phyloP scores from a whole-genome alignment of 2,329 filamentous ascomycete species.

The Neofusicoccum ribis region DNA sequence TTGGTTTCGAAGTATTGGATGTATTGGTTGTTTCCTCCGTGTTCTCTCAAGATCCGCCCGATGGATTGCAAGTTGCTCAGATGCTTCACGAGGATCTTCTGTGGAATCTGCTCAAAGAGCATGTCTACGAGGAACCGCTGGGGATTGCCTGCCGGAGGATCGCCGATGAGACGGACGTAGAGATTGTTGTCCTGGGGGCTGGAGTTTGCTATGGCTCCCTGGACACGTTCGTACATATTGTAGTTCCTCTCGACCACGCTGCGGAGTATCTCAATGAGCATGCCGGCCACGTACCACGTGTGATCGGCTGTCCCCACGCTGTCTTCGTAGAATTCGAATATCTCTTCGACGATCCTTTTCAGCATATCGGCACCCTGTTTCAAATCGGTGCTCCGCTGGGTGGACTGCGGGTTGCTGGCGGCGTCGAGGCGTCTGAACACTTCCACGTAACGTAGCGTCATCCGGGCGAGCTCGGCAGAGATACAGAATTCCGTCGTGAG shows the following conservation, averaged over 20 bases:
- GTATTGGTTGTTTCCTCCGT: neutral
- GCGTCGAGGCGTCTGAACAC: constrained; percentile 33
- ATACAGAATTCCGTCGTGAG: constrained; percentile 34
- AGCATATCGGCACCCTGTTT: constrained; percentile 34
- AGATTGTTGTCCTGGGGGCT: neutral
- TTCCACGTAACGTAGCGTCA: constrained; percentile 36
- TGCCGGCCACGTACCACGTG: constrained; percentile 28
- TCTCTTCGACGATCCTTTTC: constrained; percentile 28
- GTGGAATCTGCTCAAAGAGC: neutral
- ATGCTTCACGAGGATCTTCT: neutral
- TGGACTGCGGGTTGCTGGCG: constrained; percentile 32
- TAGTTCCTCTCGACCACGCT: constrained; percentile 34
- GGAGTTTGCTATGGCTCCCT: constrained; percentile 28
- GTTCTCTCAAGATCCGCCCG: neutral
- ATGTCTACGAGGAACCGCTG: neutral
- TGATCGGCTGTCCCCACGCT: constrained; percentile 10
- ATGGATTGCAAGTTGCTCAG: neutral
- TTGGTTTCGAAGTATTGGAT: neutral
- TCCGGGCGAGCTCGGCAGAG: constrained; percentile 33
- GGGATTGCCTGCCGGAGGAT: neutral
- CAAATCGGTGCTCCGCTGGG: constrained; percentile 26
- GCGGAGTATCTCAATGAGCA: constrained; percentile 35
- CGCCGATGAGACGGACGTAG: neutral
- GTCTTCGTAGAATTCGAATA: constrained; percentile 29
- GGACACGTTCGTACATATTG: constrained; percentile 30